Base-by-base conservation (phyloP, 371 early-diverging fungal species). In the Mucor irregularis region DNA sequence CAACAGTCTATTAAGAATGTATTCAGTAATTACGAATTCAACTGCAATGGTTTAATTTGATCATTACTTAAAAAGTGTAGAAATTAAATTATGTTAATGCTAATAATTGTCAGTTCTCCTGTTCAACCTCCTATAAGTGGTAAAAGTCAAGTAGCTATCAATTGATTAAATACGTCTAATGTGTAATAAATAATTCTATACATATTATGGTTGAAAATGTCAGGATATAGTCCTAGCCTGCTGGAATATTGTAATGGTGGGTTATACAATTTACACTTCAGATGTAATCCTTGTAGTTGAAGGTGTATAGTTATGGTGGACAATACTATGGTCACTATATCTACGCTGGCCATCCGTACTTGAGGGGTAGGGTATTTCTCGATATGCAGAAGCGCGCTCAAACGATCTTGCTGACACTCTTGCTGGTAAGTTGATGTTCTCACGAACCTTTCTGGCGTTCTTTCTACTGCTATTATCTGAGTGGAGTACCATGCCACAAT, bases 401-500 rank as follows among this genome's bases (percentile, higher is more conserved):
- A 44, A 29, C 4, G 52, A 25, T 47, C 48, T 48, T 9, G 53
- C 30, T 31, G 61, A 47, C 2, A 29, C n/a, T 33, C 48, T 50
- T 24, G 16, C 37, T 9, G 50, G 29, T 39, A 45, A 10, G 39
- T 47, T 52, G 17, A 38, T 22, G 31, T 52, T 28, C 5, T 47
- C 47, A 22, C 28, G 47, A 5, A 42, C 39, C 19, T 47, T 38
- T 16, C 22, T 45, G 9, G 37, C 22, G 28, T 42, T 49, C 19
- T 30, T 30, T 10, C 57, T 51, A 16, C 58, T 61, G 2, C 48
- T 53, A 14, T 53, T 43, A 10, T 51, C 43, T 26, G 39, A 38
- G 34, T 54, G 21, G 5, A 61, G 30, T 1, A 56, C 62, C 68
- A 75, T 60, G 34, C 75, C 75, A 44, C 75, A 75, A 39, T 71